These are phyloP conservation scores for Tanacetum coccineum DNA, from an alignment of 129 eudicot species.

Conservation along the genomic window DNA sequence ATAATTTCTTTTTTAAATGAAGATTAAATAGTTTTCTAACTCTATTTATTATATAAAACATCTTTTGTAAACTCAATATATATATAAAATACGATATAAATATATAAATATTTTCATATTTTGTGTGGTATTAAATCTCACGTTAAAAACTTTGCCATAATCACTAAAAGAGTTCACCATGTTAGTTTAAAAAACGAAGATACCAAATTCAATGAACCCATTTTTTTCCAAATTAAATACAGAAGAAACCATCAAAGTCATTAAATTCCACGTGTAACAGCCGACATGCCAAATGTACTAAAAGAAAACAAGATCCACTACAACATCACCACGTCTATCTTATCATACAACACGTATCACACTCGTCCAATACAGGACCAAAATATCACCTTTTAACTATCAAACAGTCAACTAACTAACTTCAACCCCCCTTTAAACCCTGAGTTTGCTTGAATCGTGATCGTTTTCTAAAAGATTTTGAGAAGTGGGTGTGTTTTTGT, in stretches of 20 bases:
- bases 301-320: slow-evolving; percentile 10
- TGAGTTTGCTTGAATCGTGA: neutral
- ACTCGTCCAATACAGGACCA: slow-evolving; percentile 23
- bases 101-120: no score
- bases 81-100: no score
- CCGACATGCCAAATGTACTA: slow-evolving; percentile 22
- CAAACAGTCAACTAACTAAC: neutral
- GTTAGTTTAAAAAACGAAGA: no score
- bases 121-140: no score
- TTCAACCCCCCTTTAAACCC: neutral
- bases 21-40: no score
- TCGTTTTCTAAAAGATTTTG: neutral
- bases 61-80: no score
- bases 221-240: neutral
- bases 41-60: no score
- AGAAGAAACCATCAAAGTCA: neutral
- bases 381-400: slow-evolving; percentile 5
- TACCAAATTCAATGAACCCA: no score
- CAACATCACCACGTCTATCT: slow-evolving; percentile 15
- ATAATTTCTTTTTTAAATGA: no score
- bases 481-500: no score
- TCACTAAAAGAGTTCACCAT: no score
- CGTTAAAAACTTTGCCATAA: no score
- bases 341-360: slow-evolving; percentile 21
- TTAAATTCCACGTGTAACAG: slow-evolving; percentile 9